Evolutionary conservation across 495 filamentous ascomycete species (phyloP).

Genomic region (Halenospora varia): DNA sequence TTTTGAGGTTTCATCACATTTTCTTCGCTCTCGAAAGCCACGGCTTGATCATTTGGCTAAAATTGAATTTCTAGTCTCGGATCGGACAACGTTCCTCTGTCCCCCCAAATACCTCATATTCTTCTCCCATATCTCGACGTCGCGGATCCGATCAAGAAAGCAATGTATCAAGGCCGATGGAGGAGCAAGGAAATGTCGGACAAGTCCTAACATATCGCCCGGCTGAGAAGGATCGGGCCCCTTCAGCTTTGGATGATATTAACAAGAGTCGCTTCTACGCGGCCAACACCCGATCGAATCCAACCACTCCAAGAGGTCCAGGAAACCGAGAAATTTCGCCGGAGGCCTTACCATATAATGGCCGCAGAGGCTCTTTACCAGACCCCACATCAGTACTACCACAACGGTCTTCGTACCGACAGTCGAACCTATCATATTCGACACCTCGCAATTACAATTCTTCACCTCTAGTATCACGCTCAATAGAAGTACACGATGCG

Average conservation of each 20-base stretch:
- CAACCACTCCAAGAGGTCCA: conserved; percentile 39
- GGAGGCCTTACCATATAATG: conserved; percentile 35
- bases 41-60: conserved; percentile 6
- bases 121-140: conserved; percentile 10
- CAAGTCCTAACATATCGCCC: conserved; percentile 34
- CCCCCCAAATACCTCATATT: conserved; percentile 12
- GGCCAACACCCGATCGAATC: conserved; percentile 37
- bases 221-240: conserved; percentile 34
- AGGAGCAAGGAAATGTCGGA: conserved; percentile 16
- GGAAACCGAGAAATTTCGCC: conserved; percentile 42
- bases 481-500: conserved; percentile 24
- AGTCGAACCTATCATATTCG: conserved; percentile 52
- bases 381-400: conserved; percentile 11
- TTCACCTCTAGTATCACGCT: conserved; percentile 51
- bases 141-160: conserved; percentile 22
- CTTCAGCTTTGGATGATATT: conserved; percentile 43
- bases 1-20: neutral
- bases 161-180: conserved; percentile 10
- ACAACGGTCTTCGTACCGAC: conserved; percentile 23
- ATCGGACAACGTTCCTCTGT: conserved; percentile 23
- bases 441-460: conserved; percentile 49
- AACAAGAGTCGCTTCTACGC: conserved; percentile 37
- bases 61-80: conserved; percentile 21
- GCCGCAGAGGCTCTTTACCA: conserved; percentile 41
- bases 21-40: neutral